phyloP scores from a whole-genome alignment of 202 grass and related monocot species.

The Zoysia matrella region DNA sequence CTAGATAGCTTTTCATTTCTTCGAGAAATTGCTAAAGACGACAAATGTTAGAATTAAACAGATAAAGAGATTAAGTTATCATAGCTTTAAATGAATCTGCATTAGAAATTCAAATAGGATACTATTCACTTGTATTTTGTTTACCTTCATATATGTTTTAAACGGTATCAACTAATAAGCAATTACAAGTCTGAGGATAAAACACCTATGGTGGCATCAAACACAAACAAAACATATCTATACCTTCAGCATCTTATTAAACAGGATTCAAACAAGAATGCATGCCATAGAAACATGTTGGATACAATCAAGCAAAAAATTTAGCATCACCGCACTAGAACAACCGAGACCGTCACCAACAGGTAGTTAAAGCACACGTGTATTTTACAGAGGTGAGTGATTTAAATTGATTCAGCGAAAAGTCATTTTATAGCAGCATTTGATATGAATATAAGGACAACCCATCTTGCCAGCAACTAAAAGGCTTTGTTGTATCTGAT shows the following conservation, averaged over 20 bases:
- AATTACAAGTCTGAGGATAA: neutral
- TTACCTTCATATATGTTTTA: no score
- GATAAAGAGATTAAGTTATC: no score
- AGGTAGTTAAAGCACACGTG: no score
- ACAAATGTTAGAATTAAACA: no score
- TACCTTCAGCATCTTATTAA: neutral
- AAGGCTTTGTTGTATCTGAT: no score
- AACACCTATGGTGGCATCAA: neutral
- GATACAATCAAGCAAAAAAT: no score
- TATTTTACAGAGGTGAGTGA: neutral
- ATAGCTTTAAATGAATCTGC: constrained; percentile 4
- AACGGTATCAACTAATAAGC: neutral
- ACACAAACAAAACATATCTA: constrained; percentile 6
- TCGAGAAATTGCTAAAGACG: no score
- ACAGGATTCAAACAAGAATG: no score
- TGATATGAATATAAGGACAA: neutral
- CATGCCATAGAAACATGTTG: no score
- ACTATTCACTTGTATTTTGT: neutral
- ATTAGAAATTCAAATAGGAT: neutral
- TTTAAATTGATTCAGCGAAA: neutral
- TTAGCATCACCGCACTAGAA: no score
- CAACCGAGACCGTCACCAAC: neutral
- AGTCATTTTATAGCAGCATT: neutral
- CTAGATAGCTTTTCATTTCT: no score
- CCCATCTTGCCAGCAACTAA: no score